Evolutionary conservation across 1,139 yeast genomes (phyloP).

Genomic region (Wickerhamomyces sp.): DNA sequence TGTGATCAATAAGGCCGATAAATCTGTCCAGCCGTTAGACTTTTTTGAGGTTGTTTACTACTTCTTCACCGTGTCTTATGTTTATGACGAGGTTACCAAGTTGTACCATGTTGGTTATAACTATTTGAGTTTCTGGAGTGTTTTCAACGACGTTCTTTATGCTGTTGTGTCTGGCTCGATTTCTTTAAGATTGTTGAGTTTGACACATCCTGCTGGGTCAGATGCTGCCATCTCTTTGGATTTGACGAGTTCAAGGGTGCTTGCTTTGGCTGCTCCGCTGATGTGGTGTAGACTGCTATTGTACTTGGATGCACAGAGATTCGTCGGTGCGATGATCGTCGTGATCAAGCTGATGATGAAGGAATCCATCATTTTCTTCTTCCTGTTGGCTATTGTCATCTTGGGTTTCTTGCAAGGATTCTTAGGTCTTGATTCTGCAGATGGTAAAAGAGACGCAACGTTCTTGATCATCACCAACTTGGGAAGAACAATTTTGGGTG

Average conservation of each 20-base stretch:
- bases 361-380: conserved; percentile 77
- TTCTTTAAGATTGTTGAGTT: conserved; percentile 49
- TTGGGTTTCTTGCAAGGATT: conserved; percentile 85
- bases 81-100: conserved; percentile 64
- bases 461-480: conserved; percentile 57
- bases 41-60: conserved; percentile 55
- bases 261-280: conserved; percentile 81
- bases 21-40: conserved; percentile 31
- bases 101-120: conserved; percentile 70
- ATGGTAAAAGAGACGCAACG: conserved; percentile 77
- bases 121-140: conserved; percentile 77
- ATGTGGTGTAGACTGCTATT: conserved; percentile 80
- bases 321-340: conserved; percentile 86
- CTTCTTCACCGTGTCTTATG: conserved; percentile 59
- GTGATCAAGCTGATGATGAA: conserved; percentile 83
- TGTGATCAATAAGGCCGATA: conserved; percentile 48
- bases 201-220: conserved; percentile 30
- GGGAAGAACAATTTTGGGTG: conserved; percentile 67
- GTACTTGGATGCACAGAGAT: conserved; percentile 72
- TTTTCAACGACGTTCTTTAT: conserved; percentile 70
- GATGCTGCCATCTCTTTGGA: conserved; percentile 37
- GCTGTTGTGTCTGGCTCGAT: conserved; percentile 47
- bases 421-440: conserved; percentile 81
- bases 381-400: conserved; percentile 62
- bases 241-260: conserved; percentile 60